phyloP scores from a whole-genome alignment of 2,329 filamentous ascomycete species.

The Hysterium pulicare region DNA sequence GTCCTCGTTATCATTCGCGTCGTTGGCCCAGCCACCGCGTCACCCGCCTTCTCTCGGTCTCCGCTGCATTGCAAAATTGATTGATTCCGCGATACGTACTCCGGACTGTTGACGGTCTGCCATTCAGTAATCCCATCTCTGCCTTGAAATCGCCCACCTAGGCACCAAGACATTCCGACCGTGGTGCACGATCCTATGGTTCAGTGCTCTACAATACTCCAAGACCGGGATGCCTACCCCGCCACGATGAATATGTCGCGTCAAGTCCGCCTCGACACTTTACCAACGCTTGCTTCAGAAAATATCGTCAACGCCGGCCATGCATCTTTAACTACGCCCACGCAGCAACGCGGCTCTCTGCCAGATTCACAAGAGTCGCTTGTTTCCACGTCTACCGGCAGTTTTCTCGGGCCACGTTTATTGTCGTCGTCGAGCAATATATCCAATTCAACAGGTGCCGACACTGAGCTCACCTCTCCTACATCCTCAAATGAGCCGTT shows the following conservation, averaged over 20 bases:
- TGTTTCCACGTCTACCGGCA: conserved; percentile 31
- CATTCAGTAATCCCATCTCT: too few species aligned
- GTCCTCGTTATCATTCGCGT: background rate
- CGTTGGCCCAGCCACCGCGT: background rate
- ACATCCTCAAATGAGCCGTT: conserved; percentile 22
- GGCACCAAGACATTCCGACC: too few species aligned
- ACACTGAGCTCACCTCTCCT: conserved; percentile 28
- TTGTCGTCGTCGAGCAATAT: conserved; percentile 32
- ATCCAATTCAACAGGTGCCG: conserved; percentile 26
- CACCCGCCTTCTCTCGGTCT: background rate
- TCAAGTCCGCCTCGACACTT: conserved; percentile 15
- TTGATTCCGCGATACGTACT: too few species aligned
- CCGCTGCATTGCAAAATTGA: too few species aligned
- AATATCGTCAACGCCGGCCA: conserved; percentile 12
- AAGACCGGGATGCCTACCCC: conserved; percentile 13
- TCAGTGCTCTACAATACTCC: background rate
- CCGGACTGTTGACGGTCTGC: too few species aligned
- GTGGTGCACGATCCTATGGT: background rate
- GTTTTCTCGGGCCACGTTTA: conserved; percentile 29
- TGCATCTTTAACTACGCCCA: conserved; percentile 11
- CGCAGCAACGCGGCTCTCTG: conserved; percentile 11
- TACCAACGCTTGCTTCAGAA: conserved; percentile 18
- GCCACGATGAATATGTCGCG: conserved; percentile 22
- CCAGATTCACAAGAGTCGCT: conserved; percentile 33
- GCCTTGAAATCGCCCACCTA: too few species aligned